Percentiles rank a stretch among this genome's conserved stretches.
Conservation (phyloP, 2,329 filamentous ascomycete genomes). For the Pseudogymnoascus sp. region DNA sequence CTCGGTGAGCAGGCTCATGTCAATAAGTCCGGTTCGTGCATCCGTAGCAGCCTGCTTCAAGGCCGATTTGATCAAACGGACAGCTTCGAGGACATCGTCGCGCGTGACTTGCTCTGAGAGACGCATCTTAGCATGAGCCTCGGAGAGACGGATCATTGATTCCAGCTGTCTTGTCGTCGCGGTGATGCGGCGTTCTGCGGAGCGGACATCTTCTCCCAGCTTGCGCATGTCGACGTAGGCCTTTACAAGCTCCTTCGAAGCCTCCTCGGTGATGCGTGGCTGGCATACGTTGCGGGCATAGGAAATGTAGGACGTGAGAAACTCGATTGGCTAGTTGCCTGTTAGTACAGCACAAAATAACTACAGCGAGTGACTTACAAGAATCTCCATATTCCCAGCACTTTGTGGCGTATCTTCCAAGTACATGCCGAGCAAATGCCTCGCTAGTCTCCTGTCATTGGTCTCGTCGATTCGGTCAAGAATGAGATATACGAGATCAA, state of each 20-base stretch:
- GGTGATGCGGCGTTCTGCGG: conserved; percentile 91
- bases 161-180: conserved; percentile 95
- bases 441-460: conserved; percentile 76
- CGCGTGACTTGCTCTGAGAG: conserved; percentile 66
- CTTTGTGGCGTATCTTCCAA: conserved; percentile 89
- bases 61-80: conserved; percentile 84
- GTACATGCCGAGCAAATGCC: conserved; percentile 93
- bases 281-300: conserved; percentile 85
- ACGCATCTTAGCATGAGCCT: conserved; percentile 98
- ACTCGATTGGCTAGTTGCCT: conserved; percentile 67
- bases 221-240: conserved; percentile 93
- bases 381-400: conserved; percentile 61
- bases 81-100: conserved; percentile 80
- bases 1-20: conserved; percentile 92
- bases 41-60: conserved; percentile 98
- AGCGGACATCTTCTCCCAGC: conserved; percentile 77
- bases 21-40: conserved; percentile 78
- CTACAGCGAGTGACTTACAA: conserved; percentile 47
- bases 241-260: conserved; percentile 73
- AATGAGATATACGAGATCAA: conserved; percentile 94
- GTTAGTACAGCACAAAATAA: conserved; percentile 23
- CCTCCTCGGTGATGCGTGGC: conserved; percentile 69
- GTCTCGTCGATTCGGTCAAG: conserved; percentile 90
- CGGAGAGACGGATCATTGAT: conserved; percentile 93
- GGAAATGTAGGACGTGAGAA: conserved; percentile 93